Conservation (phyloP, 1,284 basidiomycete species). For the Cryptococcus hybrid region DNA sequence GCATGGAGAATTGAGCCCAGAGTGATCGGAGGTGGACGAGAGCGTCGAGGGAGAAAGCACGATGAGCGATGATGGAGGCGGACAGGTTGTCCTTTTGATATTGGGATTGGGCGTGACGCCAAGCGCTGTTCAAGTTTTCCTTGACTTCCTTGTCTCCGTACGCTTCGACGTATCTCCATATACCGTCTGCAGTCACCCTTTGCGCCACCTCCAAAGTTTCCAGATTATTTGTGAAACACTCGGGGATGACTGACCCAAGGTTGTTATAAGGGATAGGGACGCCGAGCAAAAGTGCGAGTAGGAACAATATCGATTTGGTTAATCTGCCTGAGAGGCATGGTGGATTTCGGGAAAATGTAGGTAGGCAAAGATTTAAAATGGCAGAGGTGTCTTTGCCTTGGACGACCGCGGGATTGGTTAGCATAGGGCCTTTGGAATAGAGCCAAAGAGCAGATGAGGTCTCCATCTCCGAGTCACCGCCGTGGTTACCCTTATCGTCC, state of each 20-base stretch:
- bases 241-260: slow-evolving; percentile 86
- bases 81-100: slow-evolving; percentile 1
- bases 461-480: slow-evolving; percentile 85
- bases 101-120: slow-evolving; percentile 16
- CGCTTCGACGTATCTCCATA: slow-evolving; percentile 70
- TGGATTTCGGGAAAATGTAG: slow-evolving; percentile 63
- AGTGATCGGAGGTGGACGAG: slow-evolving; percentile 72
- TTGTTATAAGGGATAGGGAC: slow-evolving; percentile 95
- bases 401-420: slow-evolving; percentile 13
- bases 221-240: slow-evolving; percentile 62
- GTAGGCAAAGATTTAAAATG: slow-evolving; percentile 46
- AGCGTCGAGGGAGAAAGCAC: slow-evolving; percentile 61
- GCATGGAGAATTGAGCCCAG: slow-evolving; percentile 92
- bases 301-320: slow-evolving; percentile 96
- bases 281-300: slow-evolving; percentile 82
- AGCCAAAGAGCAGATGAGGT: slow-evolving; percentile 87
- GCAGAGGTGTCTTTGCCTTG: not conserved
- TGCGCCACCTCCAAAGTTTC: slow-evolving; percentile 62
- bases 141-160: slow-evolving; percentile 77
- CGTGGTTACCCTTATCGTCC: slow-evolving; percentile 93
- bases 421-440: slow-evolving; percentile 62
- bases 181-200: slow-evolving; percentile 70
- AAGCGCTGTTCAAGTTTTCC: slow-evolving; percentile 54
- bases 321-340: slow-evolving; percentile 62
- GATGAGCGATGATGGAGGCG: slow-evolving; percentile 25